These are phyloP conservation scores for Hypoxylon trugodes DNA, from an alignment of 495 filamentous ascomycete genomes.

Conservation along the genomic window DNA sequence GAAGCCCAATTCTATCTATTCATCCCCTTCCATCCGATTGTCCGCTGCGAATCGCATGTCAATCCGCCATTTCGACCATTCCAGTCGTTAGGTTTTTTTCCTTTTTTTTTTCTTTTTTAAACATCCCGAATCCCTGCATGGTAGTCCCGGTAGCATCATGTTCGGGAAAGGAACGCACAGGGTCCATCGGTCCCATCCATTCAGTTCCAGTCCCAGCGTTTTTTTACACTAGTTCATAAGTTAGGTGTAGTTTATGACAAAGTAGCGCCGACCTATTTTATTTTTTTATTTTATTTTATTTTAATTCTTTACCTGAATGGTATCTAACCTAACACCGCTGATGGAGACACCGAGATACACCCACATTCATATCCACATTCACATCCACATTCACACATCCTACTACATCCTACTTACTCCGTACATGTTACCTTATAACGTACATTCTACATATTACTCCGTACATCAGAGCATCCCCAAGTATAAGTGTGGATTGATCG, in stretches of 20 bases:
- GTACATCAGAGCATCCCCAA: conserved; percentile 25
- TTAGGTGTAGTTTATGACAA: conserved; percentile 14
- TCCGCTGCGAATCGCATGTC: conserved; percentile 17
- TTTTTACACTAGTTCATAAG: conserved; percentile 9
- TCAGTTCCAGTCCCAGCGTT: no score
- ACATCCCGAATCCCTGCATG: conserved; percentile 17
- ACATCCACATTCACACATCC: neutral
- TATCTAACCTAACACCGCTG: neutral
- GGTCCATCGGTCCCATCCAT: conserved; percentile 22
- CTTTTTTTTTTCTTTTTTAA: conserved; percentile 10
- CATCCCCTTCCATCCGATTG: conserved; percentile 29
- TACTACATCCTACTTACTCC: no score
- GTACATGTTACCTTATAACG: no score
- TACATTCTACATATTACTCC: neutral
- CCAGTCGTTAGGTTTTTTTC: no score
- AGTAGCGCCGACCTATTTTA: neutral
- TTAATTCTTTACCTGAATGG: neutral
- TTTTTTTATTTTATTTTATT: conserved; percentile 3
- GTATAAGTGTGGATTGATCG: conserved; percentile 32
- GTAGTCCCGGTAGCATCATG: conserved; percentile 24
- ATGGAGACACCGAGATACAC: conserved; percentile 20
- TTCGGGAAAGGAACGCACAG: conserved; percentile 16
- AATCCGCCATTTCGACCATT: conserved; percentile 30
- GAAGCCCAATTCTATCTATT: conserved; percentile 31
- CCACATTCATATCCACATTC: neutral